Conservation (phyloP, 768 basidiomycete species). For the Cystobasidium ongulense region DNA sequence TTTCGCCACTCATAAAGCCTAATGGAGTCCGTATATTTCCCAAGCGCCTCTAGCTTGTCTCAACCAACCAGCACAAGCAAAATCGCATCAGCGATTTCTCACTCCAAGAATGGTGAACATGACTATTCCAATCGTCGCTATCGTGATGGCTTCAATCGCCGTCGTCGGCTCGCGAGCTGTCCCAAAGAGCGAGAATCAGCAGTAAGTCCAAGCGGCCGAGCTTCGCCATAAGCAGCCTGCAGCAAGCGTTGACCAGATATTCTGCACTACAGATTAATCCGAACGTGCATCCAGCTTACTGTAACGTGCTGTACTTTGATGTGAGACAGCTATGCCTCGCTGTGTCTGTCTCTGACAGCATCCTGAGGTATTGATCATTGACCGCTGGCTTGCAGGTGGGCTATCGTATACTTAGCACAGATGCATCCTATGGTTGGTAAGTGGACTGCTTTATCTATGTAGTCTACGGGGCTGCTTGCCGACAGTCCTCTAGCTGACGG, state of each 20-base stretch:
- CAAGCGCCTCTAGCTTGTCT: background rate
- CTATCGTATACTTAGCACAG: slow-evolving; percentile 21
- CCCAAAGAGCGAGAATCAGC: slow-evolving; percentile 20
- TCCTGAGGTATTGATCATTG: too few species aligned
- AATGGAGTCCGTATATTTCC: background rate
- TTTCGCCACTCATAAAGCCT: background rate
- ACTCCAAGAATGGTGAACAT: background rate
- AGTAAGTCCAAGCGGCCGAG: background rate
- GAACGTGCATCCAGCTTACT: slow-evolving; percentile 14
- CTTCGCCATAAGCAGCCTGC: background rate
- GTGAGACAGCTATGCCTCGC: background rate
- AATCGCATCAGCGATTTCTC: background rate
- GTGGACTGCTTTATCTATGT: background rate
- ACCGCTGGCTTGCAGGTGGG: slow-evolving; percentile 20
- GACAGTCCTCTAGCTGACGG: background rate
- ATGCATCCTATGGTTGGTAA: slow-evolving; percentile 24
- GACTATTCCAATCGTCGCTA: slow-evolving; percentile 4
- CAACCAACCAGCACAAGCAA: background rate
- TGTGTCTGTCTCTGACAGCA: background rate
- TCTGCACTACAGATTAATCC: background rate
- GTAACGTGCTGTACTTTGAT: slow-evolving; percentile 23
- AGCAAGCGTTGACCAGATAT: background rate
- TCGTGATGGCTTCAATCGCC: slow-evolving; percentile 14
- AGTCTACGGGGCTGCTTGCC: background rate
- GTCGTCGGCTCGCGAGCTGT: slow-evolving; percentile 8